Evolutionary conservation across 768 basidiomycete species (phyloP).

Genomic region (Tulasnella sp.): DNA sequence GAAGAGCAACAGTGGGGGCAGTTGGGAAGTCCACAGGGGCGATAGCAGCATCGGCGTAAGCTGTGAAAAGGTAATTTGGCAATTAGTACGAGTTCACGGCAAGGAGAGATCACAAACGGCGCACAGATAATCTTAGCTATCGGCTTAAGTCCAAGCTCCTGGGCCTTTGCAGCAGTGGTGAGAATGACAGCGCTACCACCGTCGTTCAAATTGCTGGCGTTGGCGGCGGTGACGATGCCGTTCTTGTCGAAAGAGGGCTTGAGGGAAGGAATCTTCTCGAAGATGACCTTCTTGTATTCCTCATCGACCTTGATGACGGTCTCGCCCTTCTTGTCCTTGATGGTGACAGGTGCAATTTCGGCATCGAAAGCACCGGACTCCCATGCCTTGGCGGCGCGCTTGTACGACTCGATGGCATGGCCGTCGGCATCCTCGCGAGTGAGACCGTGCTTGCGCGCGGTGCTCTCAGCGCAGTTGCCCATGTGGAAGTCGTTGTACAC

Average conservation of each 20-base stretch:
- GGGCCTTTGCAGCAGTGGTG: slow-evolving; percentile 90
- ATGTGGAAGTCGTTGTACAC: slow-evolving; percentile 97
- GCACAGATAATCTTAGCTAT: slow-evolving; percentile 92
- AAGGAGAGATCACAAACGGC: slow-evolving; percentile 43
- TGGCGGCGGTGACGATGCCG: slow-evolving; percentile 91
- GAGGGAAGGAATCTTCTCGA: slow-evolving; percentile 88
- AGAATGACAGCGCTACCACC: slow-evolving; percentile 95
- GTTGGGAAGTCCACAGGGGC: slow-evolving; percentile 97
- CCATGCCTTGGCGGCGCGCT: slow-evolving; percentile 92
- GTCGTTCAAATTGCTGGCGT: slow-evolving; percentile 93
- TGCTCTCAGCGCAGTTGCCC: slow-evolving; percentile 94
- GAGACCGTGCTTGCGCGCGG: slow-evolving; percentile 81
- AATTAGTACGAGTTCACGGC: slow-evolving; percentile 28
- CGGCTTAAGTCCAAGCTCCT: slow-evolving; percentile 88
- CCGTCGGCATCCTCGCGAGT: slow-evolving; percentile 85
- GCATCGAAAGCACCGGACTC: slow-evolving; percentile 77
- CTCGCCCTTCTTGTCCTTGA: slow-evolving; percentile 90
- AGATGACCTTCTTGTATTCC: slow-evolving; percentile 96
- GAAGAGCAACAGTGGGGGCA: slow-evolving; percentile 91
- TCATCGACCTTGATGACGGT: slow-evolving; percentile 91
- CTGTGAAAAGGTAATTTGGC: slow-evolving; percentile 49
- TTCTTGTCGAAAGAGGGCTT: slow-evolving; percentile 86
- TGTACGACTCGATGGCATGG: slow-evolving; percentile 94
- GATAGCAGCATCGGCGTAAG: slow-evolving; percentile 95
- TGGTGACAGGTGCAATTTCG: slow-evolving; percentile 86